Conservation (phyloP, 2,329 filamentous ascomycete species). For the Fonsecaea erecta region DNA sequence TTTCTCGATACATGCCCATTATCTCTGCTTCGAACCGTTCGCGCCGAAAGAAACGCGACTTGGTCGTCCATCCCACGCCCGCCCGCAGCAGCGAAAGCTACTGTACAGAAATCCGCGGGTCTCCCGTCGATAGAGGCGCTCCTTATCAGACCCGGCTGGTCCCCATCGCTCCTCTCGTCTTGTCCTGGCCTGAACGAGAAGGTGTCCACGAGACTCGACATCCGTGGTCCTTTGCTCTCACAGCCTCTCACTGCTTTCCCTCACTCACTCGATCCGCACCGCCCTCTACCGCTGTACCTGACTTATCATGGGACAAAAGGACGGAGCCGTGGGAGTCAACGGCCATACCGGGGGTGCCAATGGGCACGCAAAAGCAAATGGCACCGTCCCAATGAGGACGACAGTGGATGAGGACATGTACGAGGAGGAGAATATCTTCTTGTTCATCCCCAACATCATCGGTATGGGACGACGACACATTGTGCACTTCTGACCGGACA, state of each 20-base stretch:
- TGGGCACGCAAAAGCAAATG: constrained; percentile 43
- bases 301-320: constrained; percentile 22
- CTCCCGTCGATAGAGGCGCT: constrained; percentile 9
- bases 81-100: constrained; percentile 3
- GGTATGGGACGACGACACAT: constrained; percentile 56
- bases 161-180: neutral
- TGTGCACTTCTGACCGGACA: neutral
- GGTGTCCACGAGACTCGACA: neutral
- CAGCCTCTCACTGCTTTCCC: no score
- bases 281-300: neutral
- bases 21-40: neutral
- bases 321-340: constrained; percentile 15
- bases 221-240: neutral
- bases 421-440: constrained; percentile 73
- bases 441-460: constrained; percentile 82
- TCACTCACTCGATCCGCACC: neutral
- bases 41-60: neutral
- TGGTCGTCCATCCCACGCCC: neutral
- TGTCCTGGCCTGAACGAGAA: neutral
- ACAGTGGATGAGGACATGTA: constrained; percentile 43
- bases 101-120: constrained; percentile 5
- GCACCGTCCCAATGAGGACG: constrained; percentile 30
- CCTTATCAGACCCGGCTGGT: constrained; percentile 5
- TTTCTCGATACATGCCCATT: neutral
- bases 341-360: constrained; percentile 32